These are phyloP conservation scores for Sutorius eximius DNA, from an alignment of 1,284 basidiomycete genomes.

Conservation along the genomic window DNA sequence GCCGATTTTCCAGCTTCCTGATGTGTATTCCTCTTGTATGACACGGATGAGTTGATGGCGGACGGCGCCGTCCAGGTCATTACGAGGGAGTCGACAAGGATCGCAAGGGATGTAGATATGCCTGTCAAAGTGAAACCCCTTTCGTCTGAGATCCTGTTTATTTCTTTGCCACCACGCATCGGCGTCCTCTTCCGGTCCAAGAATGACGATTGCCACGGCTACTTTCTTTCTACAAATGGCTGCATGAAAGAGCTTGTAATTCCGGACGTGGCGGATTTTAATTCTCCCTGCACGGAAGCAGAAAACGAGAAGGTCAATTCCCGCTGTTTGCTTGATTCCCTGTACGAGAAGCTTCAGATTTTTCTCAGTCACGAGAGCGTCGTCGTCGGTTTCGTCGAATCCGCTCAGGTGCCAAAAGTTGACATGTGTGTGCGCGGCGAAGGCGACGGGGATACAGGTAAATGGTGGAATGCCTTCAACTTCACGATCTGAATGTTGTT, in stretches of 20 bases:
- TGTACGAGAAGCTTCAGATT: conserved; percentile 20
- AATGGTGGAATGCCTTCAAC: neutral
- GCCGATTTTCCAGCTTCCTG: conserved; percentile 18
- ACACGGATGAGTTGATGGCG: conserved; percentile 8
- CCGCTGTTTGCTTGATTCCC: conserved; percentile 22
- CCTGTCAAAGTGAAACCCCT: conserved; percentile 23
- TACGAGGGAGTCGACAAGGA: conserved; percentile 1
- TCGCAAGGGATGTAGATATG: conserved; percentile 21
- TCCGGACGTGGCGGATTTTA: conserved; percentile 16
- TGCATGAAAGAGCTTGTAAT: conserved; percentile 24
- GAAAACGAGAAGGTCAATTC: conserved; percentile 29
- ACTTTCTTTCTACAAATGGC: conserved; percentile 29
- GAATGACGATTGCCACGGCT: conserved; percentile 16
- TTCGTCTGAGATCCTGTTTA: conserved; percentile 11
- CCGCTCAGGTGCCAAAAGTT: conserved; percentile 20
- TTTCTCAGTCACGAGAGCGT: conserved; percentile 14
- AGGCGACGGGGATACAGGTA: conserved; percentile 1
- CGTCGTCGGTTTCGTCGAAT: conserved; percentile 16
- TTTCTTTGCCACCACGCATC: conserved; percentile 22
- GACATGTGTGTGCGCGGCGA: conserved; percentile 17
- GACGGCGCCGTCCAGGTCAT: neutral
- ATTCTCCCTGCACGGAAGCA: conserved; percentile 30
- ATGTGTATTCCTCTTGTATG: conserved; percentile 13
- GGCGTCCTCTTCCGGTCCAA: conserved; percentile 17
- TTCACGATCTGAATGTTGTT: neutral